Percentiles rank a stretch among this genome's conserved stretches.
phyloP scores from a whole-genome alignment of 768 basidiomycete genomes.

The Pholiota microspora region DNA sequence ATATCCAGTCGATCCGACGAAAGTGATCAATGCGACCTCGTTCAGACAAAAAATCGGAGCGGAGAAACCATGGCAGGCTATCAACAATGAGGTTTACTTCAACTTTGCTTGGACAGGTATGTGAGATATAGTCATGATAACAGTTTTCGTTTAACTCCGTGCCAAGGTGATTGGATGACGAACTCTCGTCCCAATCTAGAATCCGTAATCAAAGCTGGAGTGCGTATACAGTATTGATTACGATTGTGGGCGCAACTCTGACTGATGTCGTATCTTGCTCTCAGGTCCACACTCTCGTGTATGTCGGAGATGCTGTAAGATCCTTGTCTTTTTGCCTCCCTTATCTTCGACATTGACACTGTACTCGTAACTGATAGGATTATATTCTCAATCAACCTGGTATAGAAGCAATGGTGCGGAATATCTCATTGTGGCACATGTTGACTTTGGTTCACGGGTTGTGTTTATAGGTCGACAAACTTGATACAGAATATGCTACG shows the following conservation, averaged over 20 bases:
- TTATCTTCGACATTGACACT: neutral
- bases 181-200: constrained; percentile 48
- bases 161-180: constrained; percentile 58
- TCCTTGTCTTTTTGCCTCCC: neutral
- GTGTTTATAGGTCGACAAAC: constrained; percentile 36
- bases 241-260: neutral
- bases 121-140: neutral
- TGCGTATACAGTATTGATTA: constrained; percentile 11
- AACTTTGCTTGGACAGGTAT: constrained; percentile 22
- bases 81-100: constrained; percentile 38
- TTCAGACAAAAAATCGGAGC: constrained; percentile 39
- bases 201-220: constrained; percentile 57
- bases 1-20: constrained; percentile 43
- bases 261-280: neutral
- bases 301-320: constrained; percentile 57
- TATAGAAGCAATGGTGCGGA: constrained; percentile 53
- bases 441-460: neutral
- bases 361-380: constrained; percentile 30
- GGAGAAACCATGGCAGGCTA: constrained; percentile 38
- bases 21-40: constrained; percentile 29
- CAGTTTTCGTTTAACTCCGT: neutral
- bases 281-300: constrained; percentile 46
- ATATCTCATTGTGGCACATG: neutral
- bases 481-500: constrained; percentile 44
- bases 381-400: constrained; percentile 56